A percentile compares a stretch with the other conserved stretches of the same genome.
Evolutionary conservation across 164 flowering plant species (phyloP).

Genomic region (Berberis vulgaris): DNA sequence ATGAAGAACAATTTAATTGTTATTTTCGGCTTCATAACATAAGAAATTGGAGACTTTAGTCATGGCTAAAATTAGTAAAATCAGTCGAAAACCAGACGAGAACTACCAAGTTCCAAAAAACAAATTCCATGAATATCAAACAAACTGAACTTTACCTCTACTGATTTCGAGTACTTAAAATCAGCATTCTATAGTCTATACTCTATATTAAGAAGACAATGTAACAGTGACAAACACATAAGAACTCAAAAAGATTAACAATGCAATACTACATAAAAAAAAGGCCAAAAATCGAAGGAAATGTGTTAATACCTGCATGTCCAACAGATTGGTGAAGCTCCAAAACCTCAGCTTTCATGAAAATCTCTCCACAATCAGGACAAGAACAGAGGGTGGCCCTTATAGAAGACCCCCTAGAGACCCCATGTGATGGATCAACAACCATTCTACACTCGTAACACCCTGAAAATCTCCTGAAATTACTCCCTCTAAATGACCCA

Average conservation of each 20-base stretch:
- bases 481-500: conserved; percentile 60
- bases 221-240: not conserved
- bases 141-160: not conserved
- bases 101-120: not conserved
- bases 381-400: conserved; percentile 56
- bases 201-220: not conserved
- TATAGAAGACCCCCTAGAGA: conserved; percentile 55
- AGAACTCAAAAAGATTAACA: not conserved
- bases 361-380: conserved; percentile 74
- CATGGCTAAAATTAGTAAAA: not conserved
- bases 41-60: not conserved
- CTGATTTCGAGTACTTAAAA: no score
- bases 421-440: conserved; percentile 68
- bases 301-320: conserved; percentile 65
- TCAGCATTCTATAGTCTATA: not conserved
- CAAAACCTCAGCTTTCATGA: conserved; percentile 65
- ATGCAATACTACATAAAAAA: not conserved
- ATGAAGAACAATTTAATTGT: no score
- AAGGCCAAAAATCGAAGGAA: not conserved
- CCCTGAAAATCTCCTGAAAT: conserved; percentile 66
- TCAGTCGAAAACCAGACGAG: no score
- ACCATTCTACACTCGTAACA: conserved; percentile 92
- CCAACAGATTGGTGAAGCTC: conserved; percentile 79
- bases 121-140: conserved; percentile 3
- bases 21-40: no score